Evolutionary conservation across 2,329 filamentous ascomycete genomes (phyloP).

Genomic region (Ceratocystis variospora): DNA sequence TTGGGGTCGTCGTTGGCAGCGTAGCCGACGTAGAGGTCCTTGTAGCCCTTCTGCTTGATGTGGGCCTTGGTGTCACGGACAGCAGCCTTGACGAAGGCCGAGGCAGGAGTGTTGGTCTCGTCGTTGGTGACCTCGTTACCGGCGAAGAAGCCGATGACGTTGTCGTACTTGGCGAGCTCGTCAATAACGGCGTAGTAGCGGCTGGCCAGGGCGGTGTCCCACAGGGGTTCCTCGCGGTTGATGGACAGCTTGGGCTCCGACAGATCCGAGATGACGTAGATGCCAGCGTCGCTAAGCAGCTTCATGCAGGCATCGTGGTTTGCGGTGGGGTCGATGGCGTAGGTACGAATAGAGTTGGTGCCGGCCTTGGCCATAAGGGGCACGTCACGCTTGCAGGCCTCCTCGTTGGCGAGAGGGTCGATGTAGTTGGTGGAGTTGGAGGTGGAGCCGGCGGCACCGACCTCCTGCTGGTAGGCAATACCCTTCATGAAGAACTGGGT

Average conservation of each 20-base stretch:
- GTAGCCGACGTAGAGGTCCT: constrained; percentile 75
- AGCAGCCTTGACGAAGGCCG: constrained; percentile 92
- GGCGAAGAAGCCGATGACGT: constrained; percentile 93
- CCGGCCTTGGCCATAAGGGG: constrained; percentile 62
- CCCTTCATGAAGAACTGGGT: constrained; percentile 69
- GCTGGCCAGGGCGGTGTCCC: constrained; percentile 63
- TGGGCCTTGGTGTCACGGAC: constrained; percentile 93
- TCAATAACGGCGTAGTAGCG: constrained; percentile 81
- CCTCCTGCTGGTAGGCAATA: constrained; percentile 86
- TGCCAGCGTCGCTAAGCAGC: constrained; percentile 66
- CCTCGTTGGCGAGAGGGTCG: constrained; percentile 66
- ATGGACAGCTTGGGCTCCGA: constrained; percentile 72
- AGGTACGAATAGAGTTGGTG: constrained; percentile 91
- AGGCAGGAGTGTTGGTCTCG: constrained; percentile 74
- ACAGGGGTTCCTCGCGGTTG: constrained; percentile 63
- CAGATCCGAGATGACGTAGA: constrained; percentile 90
- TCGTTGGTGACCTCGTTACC: constrained; percentile 95
- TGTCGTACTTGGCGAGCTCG: constrained; percentile 65
- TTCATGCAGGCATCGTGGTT: constrained; percentile 79
- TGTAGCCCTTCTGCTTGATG: constrained; percentile 68
- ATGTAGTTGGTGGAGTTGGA: constrained; percentile 43
- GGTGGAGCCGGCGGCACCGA: constrained; percentile 40
- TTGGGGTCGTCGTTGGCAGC: constrained; percentile 84
- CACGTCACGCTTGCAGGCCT: constrained; percentile 69
- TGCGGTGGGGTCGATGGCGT: constrained; percentile 68